Percentiles rank a stretch among this genome's conserved stretches.
phyloP scores from a whole-genome alignment of 148 eudicot species.

The Mesembryanthemum crystallinum region DNA sequence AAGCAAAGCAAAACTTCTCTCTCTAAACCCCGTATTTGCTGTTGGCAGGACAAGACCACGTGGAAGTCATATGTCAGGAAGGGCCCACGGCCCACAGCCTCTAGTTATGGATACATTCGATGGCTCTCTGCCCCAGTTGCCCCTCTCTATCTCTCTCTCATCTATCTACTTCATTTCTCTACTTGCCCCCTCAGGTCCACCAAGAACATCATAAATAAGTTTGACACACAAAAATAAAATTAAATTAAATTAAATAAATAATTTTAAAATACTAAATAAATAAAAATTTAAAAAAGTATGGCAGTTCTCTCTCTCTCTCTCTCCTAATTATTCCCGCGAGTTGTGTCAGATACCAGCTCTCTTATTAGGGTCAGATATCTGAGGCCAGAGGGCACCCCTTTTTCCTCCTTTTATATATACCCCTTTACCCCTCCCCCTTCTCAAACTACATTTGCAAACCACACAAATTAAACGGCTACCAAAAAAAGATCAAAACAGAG shows the following conservation, averaged over 20 bases:
- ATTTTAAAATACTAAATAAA: not conserved
- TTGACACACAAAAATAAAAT: constrained; percentile 13
- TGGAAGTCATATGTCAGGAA: constrained; percentile 44
- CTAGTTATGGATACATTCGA: constrained; percentile 55
- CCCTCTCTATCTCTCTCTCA: constrained; percentile 35
- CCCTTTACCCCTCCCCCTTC: constrained; percentile 14
- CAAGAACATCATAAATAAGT: constrained; percentile 32
- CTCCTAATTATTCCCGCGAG: constrained; percentile 30
- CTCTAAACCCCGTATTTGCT: constrained; percentile 9
- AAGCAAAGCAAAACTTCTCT: constrained; percentile 38
- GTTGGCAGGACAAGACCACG: constrained; percentile 34
- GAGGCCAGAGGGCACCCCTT: constrained; percentile 22
- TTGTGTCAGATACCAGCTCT: constrained; percentile 33
- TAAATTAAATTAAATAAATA: not conserved
- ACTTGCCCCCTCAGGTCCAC: constrained; percentile 37
- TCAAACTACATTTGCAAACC: constrained; percentile 28
- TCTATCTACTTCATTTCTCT: constrained; percentile 38
- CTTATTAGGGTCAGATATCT: constrained; percentile 31
- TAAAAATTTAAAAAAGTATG: not conserved
- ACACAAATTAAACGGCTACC: constrained; percentile 21
- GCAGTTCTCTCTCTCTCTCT: constrained; percentile 26
- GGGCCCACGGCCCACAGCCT: constrained; percentile 60
- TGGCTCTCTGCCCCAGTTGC: constrained; percentile 45
- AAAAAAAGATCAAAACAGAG: constrained; percentile 11
- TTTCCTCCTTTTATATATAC: constrained; percentile 23